Conservation (phyloP, 345 rosid species). For the Aquilaria malaccensis region DNA sequence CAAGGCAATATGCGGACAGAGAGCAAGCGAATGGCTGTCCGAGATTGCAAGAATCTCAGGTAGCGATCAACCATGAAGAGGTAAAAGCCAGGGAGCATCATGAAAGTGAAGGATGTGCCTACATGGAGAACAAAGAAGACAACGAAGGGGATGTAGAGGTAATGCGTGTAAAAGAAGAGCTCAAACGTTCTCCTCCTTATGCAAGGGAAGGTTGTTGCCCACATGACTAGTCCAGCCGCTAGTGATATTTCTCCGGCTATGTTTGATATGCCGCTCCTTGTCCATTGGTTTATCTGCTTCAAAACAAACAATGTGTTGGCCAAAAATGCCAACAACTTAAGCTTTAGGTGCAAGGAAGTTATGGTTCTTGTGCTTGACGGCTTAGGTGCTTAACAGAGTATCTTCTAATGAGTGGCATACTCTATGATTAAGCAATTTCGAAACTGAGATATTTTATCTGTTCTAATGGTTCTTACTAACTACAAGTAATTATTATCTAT, state of each 20-base stretch:
- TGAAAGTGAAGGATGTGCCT: conserved; percentile 35
- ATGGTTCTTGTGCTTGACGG: too few relatives aligned
- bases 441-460: too few relatives aligned
- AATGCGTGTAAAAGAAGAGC: conserved; percentile 56
- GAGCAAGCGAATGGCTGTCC: conserved; percentile 22
- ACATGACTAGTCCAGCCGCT: conserved; percentile 38
- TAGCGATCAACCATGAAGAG: conserved; percentile 52
- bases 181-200: conserved; percentile 44
- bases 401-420: too few relatives aligned
- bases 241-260: conserved; percentile 47
- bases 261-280: conserved; percentile 28
- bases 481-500: background rate
- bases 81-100: conserved; percentile 48
- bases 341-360: background rate
- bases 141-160: conserved; percentile 44
- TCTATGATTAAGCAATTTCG: too few relatives aligned
- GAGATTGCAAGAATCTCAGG: conserved; percentile 55
- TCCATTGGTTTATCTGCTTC: conserved; percentile 22
- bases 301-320: conserved; percentile 3
- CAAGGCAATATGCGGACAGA: conserved; percentile 44
- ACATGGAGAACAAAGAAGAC: conserved; percentile 47
- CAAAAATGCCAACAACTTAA: background rate
- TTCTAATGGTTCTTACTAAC: too few relatives aligned
- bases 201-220: conserved; percentile 34
- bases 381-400: too few relatives aligned